A percentile compares a stretch with the other conserved stretches of the same genome.
phyloP scores from a whole-genome alignment of 306 rosid species.

The Cicer yamashitae region DNA sequence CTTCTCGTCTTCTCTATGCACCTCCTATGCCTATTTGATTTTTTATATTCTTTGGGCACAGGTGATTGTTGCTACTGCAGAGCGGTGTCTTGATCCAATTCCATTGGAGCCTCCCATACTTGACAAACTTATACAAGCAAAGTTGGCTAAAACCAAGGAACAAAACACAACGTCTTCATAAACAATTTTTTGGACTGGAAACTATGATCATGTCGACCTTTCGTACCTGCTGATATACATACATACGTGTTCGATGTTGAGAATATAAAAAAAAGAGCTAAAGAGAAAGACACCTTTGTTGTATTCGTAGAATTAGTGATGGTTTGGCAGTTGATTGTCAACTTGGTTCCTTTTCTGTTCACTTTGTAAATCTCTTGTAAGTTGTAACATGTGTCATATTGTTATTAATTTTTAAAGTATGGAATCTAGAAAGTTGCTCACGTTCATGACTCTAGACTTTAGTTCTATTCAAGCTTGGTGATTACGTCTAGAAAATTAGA shows the following conservation, averaged over 20 bases:
- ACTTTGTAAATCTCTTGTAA: constrained; percentile 49
- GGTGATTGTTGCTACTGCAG: constrained; percentile 90
- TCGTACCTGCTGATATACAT: constrained; percentile 9
- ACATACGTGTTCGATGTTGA: neutral
- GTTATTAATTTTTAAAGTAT: constrained; percentile 24
- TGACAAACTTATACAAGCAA: constrained; percentile 83
- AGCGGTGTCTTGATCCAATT: constrained; percentile 90
- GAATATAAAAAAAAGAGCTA: neutral
- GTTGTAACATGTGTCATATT: constrained; percentile 41
- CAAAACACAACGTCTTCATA: constrained; percentile 55
- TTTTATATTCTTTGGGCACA: constrained; percentile 47
- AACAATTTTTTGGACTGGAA: constrained; percentile 36
- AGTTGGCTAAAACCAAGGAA: constrained; percentile 70
- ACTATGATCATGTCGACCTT: constrained; percentile 6
- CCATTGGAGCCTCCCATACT: constrained; percentile 87
- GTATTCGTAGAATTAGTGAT: constrained; percentile 32
- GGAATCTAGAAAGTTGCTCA: constrained; percentile 14
- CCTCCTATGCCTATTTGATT: constrained; percentile 11
- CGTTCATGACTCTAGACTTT: neutral
- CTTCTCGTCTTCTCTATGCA: constrained; percentile 19
- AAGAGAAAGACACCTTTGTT: constrained; percentile 21
- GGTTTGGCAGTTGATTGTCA: constrained; percentile 34
- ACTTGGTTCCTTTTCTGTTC: constrained; percentile 22
- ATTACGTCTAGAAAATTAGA: neutral
- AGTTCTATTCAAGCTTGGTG: neutral